Conservation (phyloP, 495 filamentous ascomycete species). For the Talaromyces proteolyticus region DNA sequence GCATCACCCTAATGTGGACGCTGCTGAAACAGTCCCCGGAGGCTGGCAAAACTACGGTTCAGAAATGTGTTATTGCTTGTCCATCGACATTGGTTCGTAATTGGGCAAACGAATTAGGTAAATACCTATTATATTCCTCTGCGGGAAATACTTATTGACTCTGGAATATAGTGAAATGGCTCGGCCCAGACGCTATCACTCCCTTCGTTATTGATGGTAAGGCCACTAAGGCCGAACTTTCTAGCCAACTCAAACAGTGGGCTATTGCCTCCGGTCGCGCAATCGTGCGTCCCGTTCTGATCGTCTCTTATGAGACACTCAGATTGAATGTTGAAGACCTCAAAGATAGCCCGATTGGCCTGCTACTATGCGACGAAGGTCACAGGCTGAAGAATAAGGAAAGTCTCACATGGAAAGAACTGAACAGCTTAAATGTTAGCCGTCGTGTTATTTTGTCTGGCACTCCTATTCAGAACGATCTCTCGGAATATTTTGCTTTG, state of each 20-base stretch:
- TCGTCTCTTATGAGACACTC: constrained; percentile 96
- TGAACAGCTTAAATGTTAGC: constrained; percentile 86
- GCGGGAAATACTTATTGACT: constrained; percentile 7
- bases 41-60: constrained; percentile 86
- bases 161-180: constrained; percentile 70
- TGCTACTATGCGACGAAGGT: constrained; percentile 97
- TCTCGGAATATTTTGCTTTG: constrained; percentile 95
- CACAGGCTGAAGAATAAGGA: constrained; percentile 99
- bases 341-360: constrained; percentile 77
- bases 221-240: constrained; percentile 89
- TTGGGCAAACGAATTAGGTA: constrained; percentile 86
- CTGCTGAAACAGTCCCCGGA: constrained; percentile 92
- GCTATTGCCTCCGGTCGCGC: constrained; percentile 80
- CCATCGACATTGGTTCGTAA: constrained; percentile 95
- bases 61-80: constrained; percentile 98
- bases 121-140: constrained; percentile 4
- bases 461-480: constrained; percentile 96
- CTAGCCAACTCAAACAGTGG: constrained; percentile 88
- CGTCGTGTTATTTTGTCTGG: constrained; percentile 92
- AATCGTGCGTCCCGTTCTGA: constrained; percentile 95
- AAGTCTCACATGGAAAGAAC: constrained; percentile 83
- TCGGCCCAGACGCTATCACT: constrained; percentile 82
- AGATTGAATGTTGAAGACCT: constrained; percentile 87
- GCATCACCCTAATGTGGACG: constrained; percentile 87
- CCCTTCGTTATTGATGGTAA: constrained; percentile 98